Base-by-base conservation (phyloP, 2,329 filamentous ascomycete genomes). In the Coniochaeta sp. region DNA sequence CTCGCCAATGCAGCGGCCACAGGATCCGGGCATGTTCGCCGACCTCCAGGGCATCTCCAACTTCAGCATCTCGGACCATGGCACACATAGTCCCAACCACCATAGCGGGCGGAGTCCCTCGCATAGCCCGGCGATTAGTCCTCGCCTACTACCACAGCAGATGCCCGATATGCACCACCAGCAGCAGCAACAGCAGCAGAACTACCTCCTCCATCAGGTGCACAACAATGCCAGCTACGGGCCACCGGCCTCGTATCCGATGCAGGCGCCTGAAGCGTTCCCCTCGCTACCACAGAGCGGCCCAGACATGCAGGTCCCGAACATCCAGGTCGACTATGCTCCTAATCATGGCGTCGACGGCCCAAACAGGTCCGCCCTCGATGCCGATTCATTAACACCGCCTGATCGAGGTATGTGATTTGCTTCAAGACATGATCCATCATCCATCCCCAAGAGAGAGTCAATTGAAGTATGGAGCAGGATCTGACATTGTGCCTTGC, bases 311-410 rank as follows among this genome's bases (percentile, higher is more conserved):
- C 85, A 83, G 57, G 70, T 68, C n/a, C 93, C 93, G 0, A 90
- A 93, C 58, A 97, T 97, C 74, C 96, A 95, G 70, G 95, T 97
- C 67, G 90, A 96, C 71, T 92, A 91, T 72, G 93, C 92, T 17
- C 93, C 93, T 26, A 87, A 87, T 9, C 84, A 80, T 58, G 85
- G 80, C 66, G 89, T 90, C 70, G 89, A 88, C 63, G 82, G 84
- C 30, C 79, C 82, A 70, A 88, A 88, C 63, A 82, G 84, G 30
- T 79, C 82, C 22, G 90, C 81, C 32, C 79, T 87, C 65, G 86
- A 91, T 65, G 82, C 87, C 64, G 90, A 96, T 71, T 91, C 92
- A 4, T 76, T 97, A 63, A 95, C 89, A 57, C 93, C 93, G 0
- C 93, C 93, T 14, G 84, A 91, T 64, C 76, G 84, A 81, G 83